Base-by-base conservation (phyloP, 2,329 filamentous ascomycete species). In the Phialemonium atrogriseum region DNA sequence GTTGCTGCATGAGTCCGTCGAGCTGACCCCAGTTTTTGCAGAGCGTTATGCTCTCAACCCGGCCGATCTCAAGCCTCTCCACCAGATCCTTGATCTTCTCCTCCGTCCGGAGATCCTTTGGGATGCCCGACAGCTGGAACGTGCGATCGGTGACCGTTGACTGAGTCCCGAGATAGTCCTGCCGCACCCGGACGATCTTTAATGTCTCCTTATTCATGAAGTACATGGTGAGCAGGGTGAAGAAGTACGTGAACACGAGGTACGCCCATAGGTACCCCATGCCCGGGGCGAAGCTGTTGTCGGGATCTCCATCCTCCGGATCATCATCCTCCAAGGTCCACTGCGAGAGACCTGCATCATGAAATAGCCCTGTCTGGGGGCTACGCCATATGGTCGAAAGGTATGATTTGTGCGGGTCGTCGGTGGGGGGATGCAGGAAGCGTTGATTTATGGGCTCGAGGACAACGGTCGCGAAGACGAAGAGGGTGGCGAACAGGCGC, bases 131-230 rank as follows among this genome's bases (percentile, higher is more conserved):
- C 12, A 98, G 62, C 15, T 86, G 80, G 47, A 98, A 88, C 0
- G 91, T 98, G 19, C 88, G 78, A 57, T 98, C 91, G 2, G 91
- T 96, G 31, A 95, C 76, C n/a, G 89, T 96, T 0, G 84, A 88
- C 56, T 96, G 89, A 14, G 80, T 86, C 10, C 91, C 91, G 8
- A 98, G 70, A 51, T 95, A 98, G 36, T 87, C 78, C 55, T 98
- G 91, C 15, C 91, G 71, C 18, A 89, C 73, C 35, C 80, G 74
- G 42, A 96, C 93, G 32, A 98, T 81, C 37, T 78, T 81, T 44
- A 81, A 76, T 0, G 91, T 96, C 58, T 94, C 81, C 24, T 72
- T 71, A 36, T 89, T 77, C 47, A 96, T 77, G 44, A 89, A 73
- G 52, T 88, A 94, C 10, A 95, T 64, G 0, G 84, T 83, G 24